Evolutionary conservation across 2,329 filamentous ascomycete species (phyloP), one percentile per base, ranked within the genome.

Genomic region (Neospermospora avenae): DNA sequence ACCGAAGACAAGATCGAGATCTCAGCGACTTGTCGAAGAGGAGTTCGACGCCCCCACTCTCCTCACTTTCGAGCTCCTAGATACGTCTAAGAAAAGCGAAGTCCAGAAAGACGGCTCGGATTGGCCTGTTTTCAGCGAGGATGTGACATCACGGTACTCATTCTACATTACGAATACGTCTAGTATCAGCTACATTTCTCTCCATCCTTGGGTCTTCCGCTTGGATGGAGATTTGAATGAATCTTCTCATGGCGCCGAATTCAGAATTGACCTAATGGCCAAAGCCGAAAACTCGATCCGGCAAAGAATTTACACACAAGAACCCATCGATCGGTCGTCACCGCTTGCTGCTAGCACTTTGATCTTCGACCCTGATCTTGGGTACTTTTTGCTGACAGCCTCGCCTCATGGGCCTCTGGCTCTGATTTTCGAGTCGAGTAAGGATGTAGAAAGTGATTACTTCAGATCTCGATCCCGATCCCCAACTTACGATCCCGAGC

Each of bases 121-220:
- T 65, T 88, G 85, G 85, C 85, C 85, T 5, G 78, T 85, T 41
- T 86, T 88, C 67, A 86, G 83, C 65, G 69, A 77, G 5, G 85
- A 88, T 64, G 80, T 82, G 57, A 82, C 79, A 42, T 87, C 84
- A 4, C 79, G 84, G 35, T 88, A 88, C 70, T 81, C 77, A 14
- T 85, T 88, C 66, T 87, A 81, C 63, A 76, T 88, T 56, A 87
- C 84, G 0, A 81, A 86, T 63, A 78, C 84, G 41, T 81, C 80
- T 4, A 83, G 81, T 60, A 82, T 88, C 65, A 85, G 81, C 1
- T 82, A 80, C 60, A 73, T 88, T 13, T 87, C 84, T 1, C 75
- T 88, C 35, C 75, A 81, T 1, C 79, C 84, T 1, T 88, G 85
- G 85, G 80, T 87, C 3, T 87, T 85, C 71, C 79, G 84, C 2